Percentiles rank a stretch among this genome's conserved stretches.
phyloP scores from a whole-genome alignment of 306 rosid species.

The Alnus glutinosa region DNA sequence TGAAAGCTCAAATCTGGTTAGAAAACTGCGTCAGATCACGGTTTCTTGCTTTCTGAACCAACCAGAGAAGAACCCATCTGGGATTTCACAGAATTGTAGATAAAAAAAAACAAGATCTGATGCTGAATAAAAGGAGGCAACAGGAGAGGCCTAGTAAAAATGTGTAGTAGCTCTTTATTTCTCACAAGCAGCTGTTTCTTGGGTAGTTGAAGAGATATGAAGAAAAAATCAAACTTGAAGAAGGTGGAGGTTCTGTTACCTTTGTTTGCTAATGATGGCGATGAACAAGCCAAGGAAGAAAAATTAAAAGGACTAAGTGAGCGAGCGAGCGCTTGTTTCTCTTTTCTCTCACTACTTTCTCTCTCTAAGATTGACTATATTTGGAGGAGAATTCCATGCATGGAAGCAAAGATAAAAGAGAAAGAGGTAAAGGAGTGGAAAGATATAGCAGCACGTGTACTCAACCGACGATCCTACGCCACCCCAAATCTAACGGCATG shows the following conservation, averaged over 20 bases:
- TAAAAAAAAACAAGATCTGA: constrained; percentile 61
- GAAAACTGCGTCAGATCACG: constrained; percentile 33
- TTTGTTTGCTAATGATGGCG: constrained; percentile 54
- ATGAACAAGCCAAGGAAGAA: constrained; percentile 43
- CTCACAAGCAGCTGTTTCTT: constrained; percentile 29
- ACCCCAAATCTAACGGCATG: constrained; percentile 53
- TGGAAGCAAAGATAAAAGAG: constrained; percentile 66
- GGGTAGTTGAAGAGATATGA: constrained; percentile 44
- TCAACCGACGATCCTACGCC: constrained; percentile 69
- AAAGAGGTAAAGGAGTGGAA: constrained; percentile 33
- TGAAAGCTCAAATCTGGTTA: constrained; percentile 29
- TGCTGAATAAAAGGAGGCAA: constrained; percentile 31
- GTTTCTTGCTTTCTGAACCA: constrained; percentile 20
- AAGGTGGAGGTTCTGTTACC: constrained; percentile 27
- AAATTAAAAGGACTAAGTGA: constrained; percentile 34
- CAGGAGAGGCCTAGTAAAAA: constrained; percentile 15
- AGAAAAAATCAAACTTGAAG: constrained; percentile 25
- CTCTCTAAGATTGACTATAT: constrained; percentile 45
- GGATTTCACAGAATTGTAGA: constrained; percentile 29
- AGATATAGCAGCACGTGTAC: constrained; percentile 79
- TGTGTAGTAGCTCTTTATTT: constrained; percentile 29
- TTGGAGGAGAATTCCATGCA: constrained; percentile 99
- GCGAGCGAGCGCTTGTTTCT: constrained; percentile 59
- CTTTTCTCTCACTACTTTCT: constrained; percentile 27
- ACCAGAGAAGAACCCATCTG: constrained; percentile 32